Evolutionary conservation across 352 stramenopile species (phyloP), one percentile per base, ranked within the genome.

Genomic region (Globisporangium polare): DNA sequence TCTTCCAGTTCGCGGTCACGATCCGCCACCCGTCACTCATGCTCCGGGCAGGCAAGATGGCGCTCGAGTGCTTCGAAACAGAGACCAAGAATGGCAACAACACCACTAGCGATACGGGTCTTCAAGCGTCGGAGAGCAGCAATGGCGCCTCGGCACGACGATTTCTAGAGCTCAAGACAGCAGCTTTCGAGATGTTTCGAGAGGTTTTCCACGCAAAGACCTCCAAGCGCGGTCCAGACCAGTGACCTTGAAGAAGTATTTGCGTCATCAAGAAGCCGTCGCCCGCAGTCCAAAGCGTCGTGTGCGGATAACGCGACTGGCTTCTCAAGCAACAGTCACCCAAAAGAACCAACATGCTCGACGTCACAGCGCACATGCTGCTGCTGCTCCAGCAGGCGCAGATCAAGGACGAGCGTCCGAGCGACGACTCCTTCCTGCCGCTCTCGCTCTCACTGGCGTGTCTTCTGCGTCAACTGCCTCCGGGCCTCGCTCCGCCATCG

Each of bases 371-470:
- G 27, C 75, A 89, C 60, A 86, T 87, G 73, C 59, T 75, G 49
- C 60, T 78, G 45, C 60, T 89, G 62, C 69, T 78, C 50, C 68
- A 80, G 57, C 77, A 86, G 29, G 79, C 71, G 33, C 69, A 70
- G 39, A 67, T 75, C 58, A 81, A 80, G 60, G 50, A 70, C 15
- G 73, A 82, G 57, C 54, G 27, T 0, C 77, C 79, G 0, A 37
- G n/a, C 3, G 79, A 87, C 42, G 60, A 12, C 0, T 84, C 77
- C 2, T 89, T 89, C 64, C 54, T 89, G 49, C 77, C 75, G 37
- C 45, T 86, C 5, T 78, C 75, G n/a, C 61, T 89, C 24, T 65
- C 69, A 0, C 31, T 85, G 33, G 67, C 77, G 22, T 83, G 80
- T 63, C 29, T 89, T 15, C 39, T 80, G 51, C 73, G 69, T 0